A percentile compares a stretch with the other conserved stretches of the same genome.
These are phyloP conservation scores for Prunus davidiana DNA, from an alignment of 306 rosid species.

Conservation along the genomic window DNA sequence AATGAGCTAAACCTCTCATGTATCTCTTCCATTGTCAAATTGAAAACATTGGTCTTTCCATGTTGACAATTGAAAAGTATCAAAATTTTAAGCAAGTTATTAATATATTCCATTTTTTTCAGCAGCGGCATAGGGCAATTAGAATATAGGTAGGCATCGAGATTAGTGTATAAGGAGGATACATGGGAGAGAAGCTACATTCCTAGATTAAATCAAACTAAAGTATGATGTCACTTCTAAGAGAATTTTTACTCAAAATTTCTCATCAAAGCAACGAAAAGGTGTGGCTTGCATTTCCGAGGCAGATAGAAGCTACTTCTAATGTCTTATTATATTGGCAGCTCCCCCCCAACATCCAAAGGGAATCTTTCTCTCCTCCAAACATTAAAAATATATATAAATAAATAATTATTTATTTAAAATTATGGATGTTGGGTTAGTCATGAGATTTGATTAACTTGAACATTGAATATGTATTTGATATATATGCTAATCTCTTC, in stretches of 20 bases:
- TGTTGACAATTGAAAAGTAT: too few species aligned
- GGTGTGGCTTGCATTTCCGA: constrained; percentile 67
- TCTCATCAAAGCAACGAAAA: constrained; percentile 31
- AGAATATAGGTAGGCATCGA: too few species aligned
- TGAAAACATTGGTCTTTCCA: too few species aligned
- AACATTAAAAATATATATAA: neutral
- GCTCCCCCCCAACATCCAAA: constrained; percentile 10
- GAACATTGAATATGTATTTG: neutral
- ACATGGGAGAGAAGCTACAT: neutral
- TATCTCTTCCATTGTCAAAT: too few species aligned
- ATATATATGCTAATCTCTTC: constrained; percentile 18
- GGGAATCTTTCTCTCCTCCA: constrained; percentile 35
- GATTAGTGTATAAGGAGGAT: too few species aligned
- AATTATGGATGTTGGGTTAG: neutral
- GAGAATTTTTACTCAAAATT: constrained; percentile 4
- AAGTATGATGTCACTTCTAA: neutral
- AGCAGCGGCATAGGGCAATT: too few species aligned
- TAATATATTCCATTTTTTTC: too few species aligned
- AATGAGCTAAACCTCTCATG: too few species aligned
- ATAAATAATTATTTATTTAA: neutral
- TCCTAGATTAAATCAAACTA: constrained; percentile 15
- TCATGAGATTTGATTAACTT: constrained; percentile 4
- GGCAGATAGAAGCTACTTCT: constrained; percentile 38
- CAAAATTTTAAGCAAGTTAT: too few species aligned
- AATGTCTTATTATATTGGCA: constrained; percentile 27